Evolutionary conservation across 1,139 yeast species (phyloP).

Genomic region (Geotrichum siamense): DNA sequence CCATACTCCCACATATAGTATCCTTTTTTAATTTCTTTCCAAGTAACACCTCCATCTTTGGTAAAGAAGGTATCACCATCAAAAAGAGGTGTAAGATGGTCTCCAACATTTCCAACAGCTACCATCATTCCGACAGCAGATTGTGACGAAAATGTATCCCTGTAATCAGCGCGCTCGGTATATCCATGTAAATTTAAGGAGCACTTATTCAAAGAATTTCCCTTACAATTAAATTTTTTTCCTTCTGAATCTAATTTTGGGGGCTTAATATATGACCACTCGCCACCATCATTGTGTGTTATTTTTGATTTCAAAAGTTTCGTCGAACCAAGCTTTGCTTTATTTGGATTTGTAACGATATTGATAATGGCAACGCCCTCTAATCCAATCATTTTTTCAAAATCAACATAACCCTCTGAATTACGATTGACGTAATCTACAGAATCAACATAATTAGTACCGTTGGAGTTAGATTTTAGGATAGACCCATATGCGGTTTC

Average conservation of each 20-base stretch:
- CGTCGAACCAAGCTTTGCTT: conserved; percentile 36
- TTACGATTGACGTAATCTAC: conserved; percentile 74
- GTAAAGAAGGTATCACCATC: conserved; percentile 68
- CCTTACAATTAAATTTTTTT: conserved; percentile 46
- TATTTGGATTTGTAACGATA: conserved; percentile 49
- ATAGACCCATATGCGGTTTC: conserved; percentile 68
- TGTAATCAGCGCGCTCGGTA: conserved; percentile 74
- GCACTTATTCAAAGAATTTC: conserved; percentile 46
- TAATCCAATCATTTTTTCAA: conserved; percentile 74
- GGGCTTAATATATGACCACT: conserved; percentile 67
- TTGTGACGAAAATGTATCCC: conserved; percentile 83
- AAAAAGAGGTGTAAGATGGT: conserved; percentile 42
- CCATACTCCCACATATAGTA: conserved; percentile 91
- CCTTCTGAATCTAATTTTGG: conserved; percentile 62
- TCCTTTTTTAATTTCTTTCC: conserved; percentile 75
- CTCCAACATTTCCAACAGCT: conserved; percentile 89
- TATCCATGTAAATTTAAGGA: conserved; percentile 84
- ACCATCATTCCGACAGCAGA: conserved; percentile 84
- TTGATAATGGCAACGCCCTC: conserved; percentile 83
- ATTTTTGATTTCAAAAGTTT: conserved; percentile 65
- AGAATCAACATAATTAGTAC: conserved; percentile 78
- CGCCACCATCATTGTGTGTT: conserved; percentile 88
- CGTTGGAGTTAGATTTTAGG: conserved; percentile 90
- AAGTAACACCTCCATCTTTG: conserved; percentile 80
- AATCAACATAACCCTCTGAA: conserved; percentile 71